Base-by-base conservation (phyloP, 257 asterid species). In the Penstemon eatonii region DNA sequence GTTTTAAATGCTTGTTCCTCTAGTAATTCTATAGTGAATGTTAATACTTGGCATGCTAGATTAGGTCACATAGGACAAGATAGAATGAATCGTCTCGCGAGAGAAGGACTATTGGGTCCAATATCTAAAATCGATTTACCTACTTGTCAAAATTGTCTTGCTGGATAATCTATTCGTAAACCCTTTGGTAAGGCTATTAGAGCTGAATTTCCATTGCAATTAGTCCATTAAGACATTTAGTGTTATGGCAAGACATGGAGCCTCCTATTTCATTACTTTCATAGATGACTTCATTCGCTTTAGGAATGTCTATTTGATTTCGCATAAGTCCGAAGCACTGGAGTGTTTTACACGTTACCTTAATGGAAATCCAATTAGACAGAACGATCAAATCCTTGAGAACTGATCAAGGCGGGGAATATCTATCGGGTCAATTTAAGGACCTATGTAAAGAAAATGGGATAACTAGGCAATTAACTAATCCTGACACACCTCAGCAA, bases 291-390 rank as follows among this genome's bases (percentile, higher is more conserved):
- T 53, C 42, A 36, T 1, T 3, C 19, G 8, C 5, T 63, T 42
- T 55, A 38, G 8, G 54, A 40, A 63, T 63, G 19, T 63, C 4
- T 44, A 54, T 45, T 60, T 54, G 60, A 63, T 71, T 15, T 54
- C 65, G 8, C 66, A 63, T 4, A 55, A 63, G 41, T 71, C 52
- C 6, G 52, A 63, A 13, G 63, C 42, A 25, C 15, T 53, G 4
- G 50, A 70, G 7, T 62, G 25, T 50, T 62, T 53, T n/a, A 43
- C 3, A 61, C 6, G 4, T 5, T 70, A 52, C 18, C 18, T 15
- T 15, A 15, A 15, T 15, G 18, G 18, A 15, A 15, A 15, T 0
- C 18, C 18, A 15, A 15, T 15, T 15, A 15, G 18, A 15, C 18
- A 15, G 18, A 15, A 15, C 18, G 18, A 15, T 15, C 18, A 15